Base-by-base conservation (phyloP, 306 rosid genomes). In the Herpetospermum pedunculosum region DNA sequence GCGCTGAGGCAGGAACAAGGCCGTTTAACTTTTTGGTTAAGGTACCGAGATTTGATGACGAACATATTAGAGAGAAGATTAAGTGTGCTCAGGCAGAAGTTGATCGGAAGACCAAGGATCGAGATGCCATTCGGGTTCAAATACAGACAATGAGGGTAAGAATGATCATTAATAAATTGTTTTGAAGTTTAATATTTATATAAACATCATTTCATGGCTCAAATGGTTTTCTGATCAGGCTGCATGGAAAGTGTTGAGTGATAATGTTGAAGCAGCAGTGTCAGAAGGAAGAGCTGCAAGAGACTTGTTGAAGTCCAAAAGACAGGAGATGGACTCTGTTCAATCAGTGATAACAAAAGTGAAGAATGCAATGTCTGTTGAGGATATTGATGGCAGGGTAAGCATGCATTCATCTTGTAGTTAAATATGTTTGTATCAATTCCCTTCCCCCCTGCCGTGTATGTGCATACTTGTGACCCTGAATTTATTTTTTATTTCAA, bases 251-350 rank as follows among this genome's bases (percentile, higher is more conserved):
- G 89, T 83, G 81, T 77, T 38, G 12, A 43, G 32, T 37, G 80
- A 81, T 46, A 82, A 77, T 26, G 21, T 89, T 81, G 87, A 84
- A 68, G 89, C 86, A 70, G 87, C 88, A 74, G 35, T 71, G 63
- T 62, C 86, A 12, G 90, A 78, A 15, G 86, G 80, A 82, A 80
- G 85, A 83, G 86, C 86, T 82, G 87, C 87, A 9, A 78, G 91
- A 71, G 89, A 87, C 43, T 57, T 70, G 26, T 74, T 89, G 32
- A 89, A 79, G 90, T 64, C 90, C 75, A 92, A 85, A 80, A 85
- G 92, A 32, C 87, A 79, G 77, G 96, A 88, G 83, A 78, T 92
- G 76, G 97, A 92, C 85, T 75, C 89, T 62, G 84, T 84, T 84
- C 92, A 88, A 57, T 80, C 83, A 70, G 78, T 69, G 78, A 62